Evolutionary conservation across 371 early-diverging fungal genomes (phyloP), one percentile per base, ranked within the genome.

Genomic region (Phascolomyces articulosus): DNA sequence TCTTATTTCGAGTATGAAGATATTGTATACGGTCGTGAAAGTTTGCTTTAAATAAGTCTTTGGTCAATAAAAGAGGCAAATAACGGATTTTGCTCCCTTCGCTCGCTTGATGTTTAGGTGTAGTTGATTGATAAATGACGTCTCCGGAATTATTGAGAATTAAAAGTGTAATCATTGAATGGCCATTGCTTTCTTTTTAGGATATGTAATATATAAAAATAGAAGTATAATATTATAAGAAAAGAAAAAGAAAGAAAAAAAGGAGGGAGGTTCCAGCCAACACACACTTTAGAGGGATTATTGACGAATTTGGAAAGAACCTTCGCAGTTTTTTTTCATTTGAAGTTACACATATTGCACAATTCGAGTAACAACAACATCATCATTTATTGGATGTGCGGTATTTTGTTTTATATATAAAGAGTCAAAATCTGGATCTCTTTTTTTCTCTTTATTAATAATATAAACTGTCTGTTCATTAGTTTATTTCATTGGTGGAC

Each of bases 31-130:
- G 70, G 56, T 78, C 75, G 48, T 74, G 65, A 24, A 77, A 65
- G 41, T 76, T 78, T 23, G 75, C 73, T 54, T 75, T 74, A 27
- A 80, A 72, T 24, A 83, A 58, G 68, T 83, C 80, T 51, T 83
- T 78, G 51, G 77, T 71, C 38, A 80, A 67, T 38, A 83, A 60
- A 13, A 83, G 62, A 18, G 83, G 80, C 31, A 83, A 49, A 58
- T 72, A 80, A 4, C 74, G 78, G 40, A 83, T 78, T 9, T 60
- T 65, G 34, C 67, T 67, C 16, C 65, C 60, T 31, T 83, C 80
- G 40, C 18, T 63, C 29, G 58, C 26, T 31, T 26, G 54, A 41
- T 58, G 49, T 10, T 55, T 54, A 34, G 34, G 34, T 18, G 48
- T 62, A 10, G 27, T 38, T 62, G 78, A 77, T 49, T 77, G 74